A percentile compares a stretch with the other conserved stretches of the same genome.
phyloP scores from a whole-genome alignment of 306 rosid species.

The Styphnolobium japonicum region DNA sequence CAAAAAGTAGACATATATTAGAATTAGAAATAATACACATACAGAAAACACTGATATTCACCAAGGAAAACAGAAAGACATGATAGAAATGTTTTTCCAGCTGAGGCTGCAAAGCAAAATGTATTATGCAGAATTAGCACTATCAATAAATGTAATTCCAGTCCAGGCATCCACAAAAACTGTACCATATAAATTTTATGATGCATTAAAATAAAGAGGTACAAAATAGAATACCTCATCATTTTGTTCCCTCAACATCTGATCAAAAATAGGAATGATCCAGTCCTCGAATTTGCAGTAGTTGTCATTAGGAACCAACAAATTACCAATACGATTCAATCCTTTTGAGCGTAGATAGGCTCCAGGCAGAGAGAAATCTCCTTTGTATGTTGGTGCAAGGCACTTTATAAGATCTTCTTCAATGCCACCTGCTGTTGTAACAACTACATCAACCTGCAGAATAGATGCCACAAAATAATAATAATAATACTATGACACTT shows the following conservation, averaged over 20 bases:
- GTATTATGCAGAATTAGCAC: not conserved
- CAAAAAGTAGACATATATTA: not conserved
- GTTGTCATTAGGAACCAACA: conserved; percentile 87
- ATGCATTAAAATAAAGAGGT: not conserved
- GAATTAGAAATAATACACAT: not conserved
- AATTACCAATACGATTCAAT: conserved; percentile 88
- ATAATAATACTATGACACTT: not conserved
- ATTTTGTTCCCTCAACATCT: conserved; percentile 80
- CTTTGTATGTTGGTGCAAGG: conserved; percentile 88
- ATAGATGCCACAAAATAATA: not conserved
- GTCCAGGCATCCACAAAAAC: not conserved
- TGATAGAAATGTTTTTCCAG: not conserved
- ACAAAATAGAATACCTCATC: conserved; percentile 48
- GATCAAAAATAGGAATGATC: conserved; percentile 88
- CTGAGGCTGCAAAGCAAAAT: not conserved
- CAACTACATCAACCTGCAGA: conserved; percentile 79
- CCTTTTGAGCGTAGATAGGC: conserved; percentile 79
- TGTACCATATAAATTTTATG: not conserved
- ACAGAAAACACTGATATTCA: not conserved
- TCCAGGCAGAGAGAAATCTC: conserved; percentile 76
- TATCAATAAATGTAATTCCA: not conserved
- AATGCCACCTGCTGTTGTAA: conserved; percentile 89
- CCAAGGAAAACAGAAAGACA: not conserved
- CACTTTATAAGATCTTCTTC: conserved; percentile 95
- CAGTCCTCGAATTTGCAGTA: conserved; percentile 97